Evolutionary conservation across 2,329 filamentous ascomycete genomes (phyloP), one percentile per base, ranked within the genome.

Genomic region (Colletotrichum plurivorum): DNA sequence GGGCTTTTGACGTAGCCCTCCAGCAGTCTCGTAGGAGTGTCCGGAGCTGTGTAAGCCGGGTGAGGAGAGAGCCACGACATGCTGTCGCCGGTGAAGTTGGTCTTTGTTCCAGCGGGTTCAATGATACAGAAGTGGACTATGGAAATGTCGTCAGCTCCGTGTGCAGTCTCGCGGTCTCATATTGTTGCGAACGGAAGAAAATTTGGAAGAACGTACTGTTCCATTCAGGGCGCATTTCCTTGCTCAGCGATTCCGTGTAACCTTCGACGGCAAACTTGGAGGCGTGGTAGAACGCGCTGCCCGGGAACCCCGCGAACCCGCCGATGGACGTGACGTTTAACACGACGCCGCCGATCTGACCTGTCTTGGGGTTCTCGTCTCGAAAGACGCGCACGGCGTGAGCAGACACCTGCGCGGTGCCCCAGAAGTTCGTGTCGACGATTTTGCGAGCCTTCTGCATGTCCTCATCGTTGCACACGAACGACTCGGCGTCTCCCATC

Each of bases 261-360:
- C 84, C 84, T 71, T 85, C 83, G 10, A 84, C 72, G 0, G 82
- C 83, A 63, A 83, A 84, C 73, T 85, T 85, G 59, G 76, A 76
- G 0, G 78, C 78, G 51, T 83, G 80, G 57, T 84, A 84, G 56
- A 79, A 80, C 0, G 79, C 75, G 39, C 75, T 71, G 1, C 78
- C 77, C 0, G 81, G 78, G 36, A 75, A 79, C 1, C 76, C 80
- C 9, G 75, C 67, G 61, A 76, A 79, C 0, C 83, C 83, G 4
- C 85, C 87, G 73, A 90, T 83, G 3, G 85, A 88, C 5, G 84
- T 87, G 46, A 90, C 76, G 68, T 90, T 86, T 45, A 88, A 77
- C 13, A 90, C 84, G 6, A 87, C 76, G 8, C 87, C 88, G 3
- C 87, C 87, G 53, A 73, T 73, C 39, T 70, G 71, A 49, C 58